Percentiles rank a stretch among this genome's conserved stretches.
phyloP scores from a whole-genome alignment of 306 rosid genomes.

The Prunus dulcis region DNA sequence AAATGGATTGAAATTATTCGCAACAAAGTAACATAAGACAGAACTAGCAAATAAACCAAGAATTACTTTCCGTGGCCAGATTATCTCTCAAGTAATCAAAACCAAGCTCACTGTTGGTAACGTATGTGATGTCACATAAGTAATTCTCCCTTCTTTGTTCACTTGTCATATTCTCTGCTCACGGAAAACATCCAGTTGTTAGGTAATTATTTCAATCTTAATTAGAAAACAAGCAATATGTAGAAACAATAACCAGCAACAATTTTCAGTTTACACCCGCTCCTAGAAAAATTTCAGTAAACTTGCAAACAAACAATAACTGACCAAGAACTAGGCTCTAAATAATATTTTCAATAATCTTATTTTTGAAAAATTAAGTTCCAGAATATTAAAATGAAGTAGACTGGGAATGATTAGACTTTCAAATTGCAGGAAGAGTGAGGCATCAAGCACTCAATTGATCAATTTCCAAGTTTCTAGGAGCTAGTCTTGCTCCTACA shows the following conservation, averaged over 20 bases:
- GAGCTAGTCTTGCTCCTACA: background rate
- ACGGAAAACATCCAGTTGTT: slow-evolving; percentile 24
- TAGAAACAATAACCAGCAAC: slow-evolving; percentile 15
- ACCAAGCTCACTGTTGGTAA: slow-evolving; percentile 97
- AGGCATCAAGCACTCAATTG: background rate
- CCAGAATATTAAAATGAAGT: background rate
- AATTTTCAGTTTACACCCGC: background rate
- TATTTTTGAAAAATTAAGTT: background rate
- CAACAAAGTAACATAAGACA: slow-evolving; percentile 10
- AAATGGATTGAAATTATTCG: slow-evolving; percentile 12
- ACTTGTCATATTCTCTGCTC: slow-evolving; percentile 98
- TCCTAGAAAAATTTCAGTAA: background rate
- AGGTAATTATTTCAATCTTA: slow-evolving; percentile 19
- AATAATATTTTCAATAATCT: background rate
- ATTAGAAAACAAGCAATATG: background rate
- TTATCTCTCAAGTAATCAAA: slow-evolving; percentile 97
- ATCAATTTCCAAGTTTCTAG: slow-evolving; percentile 3
- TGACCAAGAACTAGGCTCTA: background rate
- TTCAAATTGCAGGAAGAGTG: background rate
- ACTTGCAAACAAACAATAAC: background rate
- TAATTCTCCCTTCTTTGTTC: slow-evolving; percentile 91
- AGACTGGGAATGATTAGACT: background rate
- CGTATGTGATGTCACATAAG: slow-evolving; percentile 87
- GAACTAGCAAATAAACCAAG: slow-evolving; percentile 46
- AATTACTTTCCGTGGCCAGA: slow-evolving; percentile 99